These are phyloP conservation scores for Pseudogymnoascus sp. DNA, from an alignment of 2,329 filamentous ascomycete genomes.

Conservation along the genomic window DNA sequence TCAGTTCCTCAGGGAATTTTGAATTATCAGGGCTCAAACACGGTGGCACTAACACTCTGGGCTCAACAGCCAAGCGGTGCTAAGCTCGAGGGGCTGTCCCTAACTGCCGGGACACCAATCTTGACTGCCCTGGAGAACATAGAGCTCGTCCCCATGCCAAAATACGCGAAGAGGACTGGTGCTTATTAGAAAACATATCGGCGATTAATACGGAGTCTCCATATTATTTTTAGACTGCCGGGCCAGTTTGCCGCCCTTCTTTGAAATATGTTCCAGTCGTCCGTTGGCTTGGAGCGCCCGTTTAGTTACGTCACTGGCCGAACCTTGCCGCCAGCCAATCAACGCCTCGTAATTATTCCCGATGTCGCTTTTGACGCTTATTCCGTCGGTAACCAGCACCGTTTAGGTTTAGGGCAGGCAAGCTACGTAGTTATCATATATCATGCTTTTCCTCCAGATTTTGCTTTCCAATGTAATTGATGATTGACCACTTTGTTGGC, in stretches of 20 bases:
- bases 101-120: neutral
- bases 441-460: neutral
- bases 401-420: neutral
- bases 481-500: neutral
- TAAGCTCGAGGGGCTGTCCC: constrained; percentile 11
- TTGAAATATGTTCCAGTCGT: neutral
- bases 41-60: constrained; percentile 59
- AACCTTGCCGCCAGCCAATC: constrained; percentile 2
- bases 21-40: constrained; percentile 60
- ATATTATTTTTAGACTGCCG: neutral
- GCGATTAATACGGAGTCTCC: neutral
- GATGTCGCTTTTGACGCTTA: constrained; percentile 6
- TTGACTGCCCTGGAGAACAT: neutral
- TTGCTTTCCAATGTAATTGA: neutral
- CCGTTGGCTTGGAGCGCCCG: neutral
- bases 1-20: constrained; percentile 63
- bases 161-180: neutral
- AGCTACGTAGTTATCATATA: constrained; percentile 2
- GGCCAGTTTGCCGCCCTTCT: neutral
- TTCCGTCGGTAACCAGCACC: neutral
- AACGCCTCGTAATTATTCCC: neutral
- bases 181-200: neutral
- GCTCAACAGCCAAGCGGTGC: constrained; percentile 32
- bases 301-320: neutral
- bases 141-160: neutral